Evolutionary conservation across 1,284 basidiomycete genomes (phyloP), one percentile per base, ranked within the genome.

Genomic region (Pseudozyma sp.): DNA sequence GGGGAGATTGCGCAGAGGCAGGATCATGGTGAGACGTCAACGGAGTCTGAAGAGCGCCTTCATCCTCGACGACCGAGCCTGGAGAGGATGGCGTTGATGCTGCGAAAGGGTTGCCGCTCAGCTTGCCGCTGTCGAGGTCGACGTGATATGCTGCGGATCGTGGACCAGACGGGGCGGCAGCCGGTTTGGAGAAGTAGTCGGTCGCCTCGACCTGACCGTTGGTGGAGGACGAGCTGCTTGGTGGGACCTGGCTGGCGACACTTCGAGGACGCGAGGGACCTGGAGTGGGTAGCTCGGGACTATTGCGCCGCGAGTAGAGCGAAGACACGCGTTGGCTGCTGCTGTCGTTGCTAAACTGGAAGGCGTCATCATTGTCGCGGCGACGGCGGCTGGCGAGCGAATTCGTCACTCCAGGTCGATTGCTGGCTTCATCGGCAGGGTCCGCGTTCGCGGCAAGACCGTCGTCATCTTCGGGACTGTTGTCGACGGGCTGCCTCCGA

Each of bases 241-340:
- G 44, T 5, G 34, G 34, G 24, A 39, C 43, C 19, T 39, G 49
- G 40, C 54, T 49, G 31, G 54, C 60, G 40, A 60, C 66, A 34
- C 55, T 72, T 30, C 62, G 61, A 24, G 65, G 62, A 13, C 66
- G 65, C 42, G 74, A 68, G 1, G 70, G 58, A 9, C 60, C 61
- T 7, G 66, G 55, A 19, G 64, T 56, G 16, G 58, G 57, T 14
- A 64, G 39, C 13, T 75, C 66, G 37, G 72, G 72, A 34, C 72
- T 75, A 50, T 75, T 68, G 54, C 73, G 65, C 2, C 71, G 65
- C 17, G 72, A 70, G 52, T 73, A 77, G 50, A 71, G 45, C 17
- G 75, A 72, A n/a, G 68, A 40, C 11, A 62, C 49, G 8, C 57
- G 68, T 17, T 59, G 65, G 48, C 57, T 54, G 44, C 55, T 59